Percentiles rank a stretch among this genome's conserved stretches.
Evolutionary conservation across 1,139 yeast species (phyloP).

Genomic region (Meyerozyma guilliermondii): DNA sequence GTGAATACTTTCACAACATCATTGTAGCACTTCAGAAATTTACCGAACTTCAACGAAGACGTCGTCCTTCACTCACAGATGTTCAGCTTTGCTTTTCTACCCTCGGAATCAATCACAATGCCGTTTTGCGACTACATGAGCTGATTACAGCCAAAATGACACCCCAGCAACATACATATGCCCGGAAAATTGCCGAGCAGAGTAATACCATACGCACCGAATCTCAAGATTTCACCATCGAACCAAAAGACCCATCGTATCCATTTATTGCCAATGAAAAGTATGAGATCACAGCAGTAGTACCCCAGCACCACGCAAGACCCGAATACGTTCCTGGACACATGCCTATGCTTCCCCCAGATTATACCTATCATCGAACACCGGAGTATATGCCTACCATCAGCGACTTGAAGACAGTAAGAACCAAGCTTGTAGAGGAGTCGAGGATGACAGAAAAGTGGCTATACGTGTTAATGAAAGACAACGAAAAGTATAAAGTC

Average conservation of each 20-base stretch:
- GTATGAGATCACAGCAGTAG: slow-evolving; percentile 45
- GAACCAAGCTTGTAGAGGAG: slow-evolving; percentile 72
- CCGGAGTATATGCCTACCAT: slow-evolving; percentile 59
- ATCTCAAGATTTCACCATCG: slow-evolving; percentile 1
- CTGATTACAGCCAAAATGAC: neutral
- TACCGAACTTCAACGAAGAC: slow-evolving; percentile 66
- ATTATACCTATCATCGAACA: slow-evolving; percentile 79
- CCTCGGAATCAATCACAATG: slow-evolving; percentile 30
- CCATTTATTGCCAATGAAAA: slow-evolving; percentile 43
- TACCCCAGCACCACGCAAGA: slow-evolving; percentile 47
- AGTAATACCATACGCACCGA: slow-evolving; percentile 9
- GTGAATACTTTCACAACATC: slow-evolving; percentile 46
- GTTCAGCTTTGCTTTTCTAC: slow-evolving; percentile 44
- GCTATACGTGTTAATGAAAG: slow-evolving; percentile 51
- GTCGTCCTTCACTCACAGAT: slow-evolving; percentile 56
- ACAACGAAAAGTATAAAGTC: slow-evolving; percentile 34
- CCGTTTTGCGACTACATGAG: neutral
- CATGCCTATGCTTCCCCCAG: slow-evolving; percentile 89
- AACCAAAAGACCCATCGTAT: slow-evolving; percentile 25
- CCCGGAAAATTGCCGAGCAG: slow-evolving; percentile 29
- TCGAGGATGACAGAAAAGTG: slow-evolving; percentile 78
- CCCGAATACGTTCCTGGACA: slow-evolving; percentile 64
- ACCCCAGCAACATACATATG: slow-evolving; percentile 33
- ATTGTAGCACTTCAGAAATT: slow-evolving; percentile 45
- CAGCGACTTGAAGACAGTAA: slow-evolving; percentile 67